phyloP scores from a whole-genome alignment of 768 basidiomycete genomes.

The Rhodotorula babjevae region DNA sequence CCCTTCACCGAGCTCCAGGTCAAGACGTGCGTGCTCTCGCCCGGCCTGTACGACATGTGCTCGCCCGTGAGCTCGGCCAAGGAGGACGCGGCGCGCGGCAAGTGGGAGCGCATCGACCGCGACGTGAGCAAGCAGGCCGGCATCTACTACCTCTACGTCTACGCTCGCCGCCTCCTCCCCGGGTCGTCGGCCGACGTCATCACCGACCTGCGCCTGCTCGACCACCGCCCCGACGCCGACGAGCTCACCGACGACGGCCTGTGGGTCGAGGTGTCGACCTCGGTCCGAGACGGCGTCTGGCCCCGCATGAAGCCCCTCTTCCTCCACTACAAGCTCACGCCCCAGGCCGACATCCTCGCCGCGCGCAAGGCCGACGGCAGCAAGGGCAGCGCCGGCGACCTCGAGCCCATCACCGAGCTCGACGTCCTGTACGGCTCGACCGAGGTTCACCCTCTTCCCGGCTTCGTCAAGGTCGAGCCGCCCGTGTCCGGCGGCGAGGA shows the following conservation, averaged over 20 bases:
- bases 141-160: conserved; percentile 60
- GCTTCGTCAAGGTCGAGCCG: conserved; percentile 57
- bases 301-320: conserved; percentile 27
- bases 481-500: conserved; percentile 28
- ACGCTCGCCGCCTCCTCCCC: conserved; percentile 16
- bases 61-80: conserved; percentile 27
- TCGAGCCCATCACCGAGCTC: conserved; percentile 76
- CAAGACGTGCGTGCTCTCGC: conserved; percentile 39
- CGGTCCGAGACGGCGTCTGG: conserved; percentile 66
- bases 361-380: conserved; percentile 52
- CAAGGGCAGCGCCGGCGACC: conserved; percentile 40
- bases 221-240: conserved; percentile 72
- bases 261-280: conserved; percentile 64
- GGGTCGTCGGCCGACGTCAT: conserved; percentile 14
- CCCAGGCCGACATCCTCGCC: conserved; percentile 56
- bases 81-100: conserved; percentile 50
- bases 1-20: conserved; percentile 34
- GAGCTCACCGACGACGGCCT: conserved; percentile 52
- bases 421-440: conserved; percentile 70
- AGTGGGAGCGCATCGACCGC: conserved; percentile 81
- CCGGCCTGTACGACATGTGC: conserved; percentile 40
- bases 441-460: conserved; percentile 75
- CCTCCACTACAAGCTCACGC: conserved; percentile 53
- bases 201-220: conserved; percentile 26
- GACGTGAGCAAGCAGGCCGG: conserved; percentile 66